Evolutionary conservation across 2,329 filamentous ascomycete genomes (phyloP), one percentile per base, ranked within the genome.

Genomic region (Penicillium hesseltinei): DNA sequence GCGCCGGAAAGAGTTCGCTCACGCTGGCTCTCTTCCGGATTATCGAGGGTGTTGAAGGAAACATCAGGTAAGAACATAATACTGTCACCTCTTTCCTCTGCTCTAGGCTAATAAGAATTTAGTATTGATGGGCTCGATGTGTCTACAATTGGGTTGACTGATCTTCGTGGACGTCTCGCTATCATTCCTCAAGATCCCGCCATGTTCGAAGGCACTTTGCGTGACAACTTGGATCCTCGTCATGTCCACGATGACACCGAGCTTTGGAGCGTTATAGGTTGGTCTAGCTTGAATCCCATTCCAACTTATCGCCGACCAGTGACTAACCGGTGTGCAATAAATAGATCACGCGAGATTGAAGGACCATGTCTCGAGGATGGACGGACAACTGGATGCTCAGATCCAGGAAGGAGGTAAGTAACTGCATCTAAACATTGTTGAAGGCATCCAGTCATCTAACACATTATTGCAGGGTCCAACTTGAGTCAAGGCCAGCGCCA

Each of bases 121-220:
- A 89, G 86, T 66, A 96, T 99, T 69, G 94, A 99, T 75, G 83
- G 85, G 45, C 78, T 99, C 53, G 90, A 97, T 76, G 96, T 94
- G 13, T 93, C 91, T 53, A 86, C 85, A 4, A 97, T 99, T 69
- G 94, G 94, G 3, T 79, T 99, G 52, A 78, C 96, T 53, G 94
- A 99, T 74, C 82, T 99, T 54, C 87, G 94, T 54, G 85, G 92
- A 54, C 88, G 94, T 57, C 81, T 99, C 47, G 93, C 94, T 54
- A 99, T 99, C 70, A 99, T 99, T 65, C 94, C 95, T 5, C 94
- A 99, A 73, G 95, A 99, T 76, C 93, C 94, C 31, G 93, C 93
- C 62, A 84, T 99, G 60, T 99, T 99, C 69, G 91, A 96, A 75
- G 92, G 92, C 50, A 92, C 89, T 9, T 85, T 99, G 62, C 86